Conservation (phyloP, 2,329 filamentous ascomycete genomes). For the Graphilbum fragrans region DNA sequence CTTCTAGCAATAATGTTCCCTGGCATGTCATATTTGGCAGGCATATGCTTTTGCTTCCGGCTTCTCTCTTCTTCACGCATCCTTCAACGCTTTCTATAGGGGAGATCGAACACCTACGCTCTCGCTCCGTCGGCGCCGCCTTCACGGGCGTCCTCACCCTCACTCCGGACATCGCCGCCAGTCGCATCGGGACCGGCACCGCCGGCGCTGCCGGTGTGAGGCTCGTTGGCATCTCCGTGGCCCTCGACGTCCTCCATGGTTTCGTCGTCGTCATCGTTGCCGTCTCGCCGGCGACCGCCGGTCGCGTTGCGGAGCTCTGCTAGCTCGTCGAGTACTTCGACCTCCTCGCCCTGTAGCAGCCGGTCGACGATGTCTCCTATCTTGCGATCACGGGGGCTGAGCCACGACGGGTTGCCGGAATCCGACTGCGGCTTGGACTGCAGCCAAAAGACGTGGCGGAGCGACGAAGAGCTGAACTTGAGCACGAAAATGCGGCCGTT, state of each 20-base stretch:
- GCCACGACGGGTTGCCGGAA: slow-evolving; percentile 58
- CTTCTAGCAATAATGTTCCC: background rate
- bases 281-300: slow-evolving; percentile 25
- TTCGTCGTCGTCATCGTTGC: slow-evolving; percentile 63
- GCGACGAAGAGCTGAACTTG: slow-evolving; percentile 86
- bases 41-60: background rate
- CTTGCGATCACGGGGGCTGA: slow-evolving; percentile 76
- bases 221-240: slow-evolving; percentile 44
- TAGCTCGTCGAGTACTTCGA: slow-evolving; percentile 66
- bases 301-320: slow-evolving; percentile 42
- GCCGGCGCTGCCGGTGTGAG: slow-evolving; percentile 50
- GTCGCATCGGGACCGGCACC: slow-evolving; percentile 80
- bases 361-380: slow-evolving; percentile 78
- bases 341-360: slow-evolving; percentile 78
- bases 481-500: slow-evolving; percentile 88
- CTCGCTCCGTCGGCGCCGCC: slow-evolving; percentile 92
- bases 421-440: slow-evolving; percentile 75
- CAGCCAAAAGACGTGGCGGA: slow-evolving; percentile 90
- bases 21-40: background rate
- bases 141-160: slow-evolving; percentile 78
- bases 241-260: slow-evolving; percentile 69
- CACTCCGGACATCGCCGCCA: slow-evolving; percentile 81
- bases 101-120: slow-evolving; percentile 75
- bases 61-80: background rate
- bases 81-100: slow-evolving; percentile 8